Evolutionary conservation across 2,329 filamentous ascomycete species (phyloP).

Genomic region (Aspergillus pseudotamarii): DNA sequence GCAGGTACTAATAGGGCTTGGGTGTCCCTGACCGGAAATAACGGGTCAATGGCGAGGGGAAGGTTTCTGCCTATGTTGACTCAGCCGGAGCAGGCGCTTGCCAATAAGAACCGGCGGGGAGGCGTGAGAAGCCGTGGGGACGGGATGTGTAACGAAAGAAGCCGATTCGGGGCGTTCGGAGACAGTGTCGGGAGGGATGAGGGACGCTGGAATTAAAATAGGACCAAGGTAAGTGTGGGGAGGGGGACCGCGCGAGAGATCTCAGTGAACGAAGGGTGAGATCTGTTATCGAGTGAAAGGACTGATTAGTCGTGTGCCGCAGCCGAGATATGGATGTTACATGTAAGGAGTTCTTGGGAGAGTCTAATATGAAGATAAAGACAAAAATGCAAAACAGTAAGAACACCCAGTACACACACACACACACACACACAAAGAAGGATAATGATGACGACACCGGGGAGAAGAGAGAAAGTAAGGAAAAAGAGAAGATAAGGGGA

Average conservation of each 20-base stretch:
- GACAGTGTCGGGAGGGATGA: constrained; percentile 2
- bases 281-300: constrained; percentile 14
- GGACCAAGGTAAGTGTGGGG: not conserved
- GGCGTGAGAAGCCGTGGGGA: constrained; percentile 19
- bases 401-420: not conserved
- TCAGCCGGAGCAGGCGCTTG: not conserved
- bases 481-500: not conserved
- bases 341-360: constrained; percentile 1
- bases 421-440: not conserved
- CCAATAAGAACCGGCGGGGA: constrained; percentile 5
- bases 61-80: not conserved
- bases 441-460: constrained; percentile 1
- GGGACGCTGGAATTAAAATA: constrained; percentile 6
- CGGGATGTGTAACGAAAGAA: constrained; percentile 12
- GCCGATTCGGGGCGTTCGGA: constrained; percentile 9
- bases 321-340: constrained; percentile 7
- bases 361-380: not conserved
- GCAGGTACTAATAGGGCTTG: not conserved
- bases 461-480: not conserved
- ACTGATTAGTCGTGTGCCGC: constrained; percentile 18
- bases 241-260: constrained; percentile 5
- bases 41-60: not conserved
- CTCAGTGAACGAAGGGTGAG: constrained; percentile 17
- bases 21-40: not conserved
- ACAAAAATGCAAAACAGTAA: not conserved